Evolutionary conservation across 257 asterid genomes (phyloP).

Genomic region (Salvia rosmarinus): DNA sequence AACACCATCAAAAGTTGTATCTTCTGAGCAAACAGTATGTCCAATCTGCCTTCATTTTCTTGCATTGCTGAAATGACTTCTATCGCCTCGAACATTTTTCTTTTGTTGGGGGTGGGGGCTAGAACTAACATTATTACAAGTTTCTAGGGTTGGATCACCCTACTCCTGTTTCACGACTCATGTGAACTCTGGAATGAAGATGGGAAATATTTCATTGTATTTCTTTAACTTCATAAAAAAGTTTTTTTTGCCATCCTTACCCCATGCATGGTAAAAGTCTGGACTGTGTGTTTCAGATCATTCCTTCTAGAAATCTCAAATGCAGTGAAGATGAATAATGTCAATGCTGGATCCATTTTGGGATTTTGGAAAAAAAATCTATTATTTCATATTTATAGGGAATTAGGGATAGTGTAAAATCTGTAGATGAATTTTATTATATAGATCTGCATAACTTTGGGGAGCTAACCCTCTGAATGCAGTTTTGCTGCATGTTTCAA

Average conservation of each 20-base stretch:
- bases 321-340: constrained; percentile 15
- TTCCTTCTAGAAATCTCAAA: background rate
- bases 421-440: constrained; percentile 3
- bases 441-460: constrained; percentile 9
- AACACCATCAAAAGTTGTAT: constrained; percentile 91
- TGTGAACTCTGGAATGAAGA: constrained; percentile 2
- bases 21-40: constrained; percentile 90
- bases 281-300: constrained; percentile 21
- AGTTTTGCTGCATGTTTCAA: background rate
- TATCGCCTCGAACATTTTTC: background rate
- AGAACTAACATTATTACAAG: background rate
- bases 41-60: constrained; percentile 25
- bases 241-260: constrained; percentile 24
- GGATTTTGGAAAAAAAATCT: background rate
- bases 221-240: background rate
- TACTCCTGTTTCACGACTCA: background rate
- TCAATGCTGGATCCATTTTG: constrained; percentile 10
- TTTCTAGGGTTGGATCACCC: constrained; percentile 15
- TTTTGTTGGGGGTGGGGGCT: constrained; percentile 15
- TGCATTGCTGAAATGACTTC: constrained; percentile 19
- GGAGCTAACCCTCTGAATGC: background rate
- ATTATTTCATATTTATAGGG: background rate
- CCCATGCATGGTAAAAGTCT: constrained; percentile 3
- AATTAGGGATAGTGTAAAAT: background rate
- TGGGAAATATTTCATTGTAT: background rate